Evolutionary conservation across 495 filamentous ascomycete genomes (phyloP), one percentile per base, ranked within the genome.

Genomic region (Penicillium canariense): DNA sequence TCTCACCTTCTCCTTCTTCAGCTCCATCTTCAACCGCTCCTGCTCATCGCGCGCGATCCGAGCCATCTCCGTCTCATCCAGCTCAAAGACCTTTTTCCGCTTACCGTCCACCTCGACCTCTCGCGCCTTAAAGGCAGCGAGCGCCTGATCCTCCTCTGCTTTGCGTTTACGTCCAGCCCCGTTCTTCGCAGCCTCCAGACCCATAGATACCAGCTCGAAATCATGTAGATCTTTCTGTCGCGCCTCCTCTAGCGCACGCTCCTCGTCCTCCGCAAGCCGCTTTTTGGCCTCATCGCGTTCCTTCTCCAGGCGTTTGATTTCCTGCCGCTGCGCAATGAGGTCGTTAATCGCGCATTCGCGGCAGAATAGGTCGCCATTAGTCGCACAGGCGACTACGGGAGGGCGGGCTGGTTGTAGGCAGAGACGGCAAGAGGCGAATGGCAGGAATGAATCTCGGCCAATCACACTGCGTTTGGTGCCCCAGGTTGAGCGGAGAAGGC

Each of bases 301-400:
- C 52, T 81, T 83, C 63, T 91, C 90, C 12, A 87, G 59, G 0
- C 94, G 80, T 65, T 93, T 95, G 61, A 97, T 96, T 68, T 97
- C 95, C 71, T 94, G 89, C 56, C 89, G 82, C 71, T 98, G 94
- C 8, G 90, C 82, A 1, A 98, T 79, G 36, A 98, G 84, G 66
- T 97, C 96, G 62, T 74, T 89, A 25, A 97, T 84, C 9, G 92
- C 91, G 72, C 94, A 98, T 70, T 98, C 94, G 53, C 91, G 83
- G 65, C 94, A 98, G 74, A 97, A 97, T n/a, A 98, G 80, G 67
- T 97, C 91, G 45, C 93, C 94, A 55, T 88, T 83, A 0, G 81
- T 80, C 27, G 84, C 69, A 63, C 85, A 88, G 27, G 81, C 78
- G 18, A 98, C 91, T 12, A 97, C 91, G 0, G 94, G 94, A 26